These are phyloP conservation scores for Euphorbia schlechtendalii DNA, from an alignment of 441 rosid species.

Conservation along the genomic window DNA sequence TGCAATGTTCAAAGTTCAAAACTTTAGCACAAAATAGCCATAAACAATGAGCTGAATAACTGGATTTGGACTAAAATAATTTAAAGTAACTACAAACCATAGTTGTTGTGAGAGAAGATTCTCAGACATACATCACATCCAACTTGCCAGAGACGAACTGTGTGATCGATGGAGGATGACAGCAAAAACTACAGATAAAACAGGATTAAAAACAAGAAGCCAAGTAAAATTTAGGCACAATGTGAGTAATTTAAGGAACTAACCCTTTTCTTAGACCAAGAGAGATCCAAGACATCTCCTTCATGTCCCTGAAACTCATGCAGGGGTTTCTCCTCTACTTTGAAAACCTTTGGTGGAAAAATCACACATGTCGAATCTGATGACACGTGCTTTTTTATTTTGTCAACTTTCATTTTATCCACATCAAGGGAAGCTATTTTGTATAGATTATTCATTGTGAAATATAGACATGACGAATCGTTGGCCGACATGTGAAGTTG, in stretches of 20 bases:
- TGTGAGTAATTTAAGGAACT: constrained; percentile 16
- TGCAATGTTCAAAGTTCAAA: constrained; percentile 30
- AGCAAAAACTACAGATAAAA: constrained; percentile 32
- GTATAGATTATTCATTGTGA: constrained; percentile 57
- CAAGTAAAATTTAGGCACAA: background rate
- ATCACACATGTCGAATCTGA: constrained; percentile 65
- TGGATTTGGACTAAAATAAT: background rate
- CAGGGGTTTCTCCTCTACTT: constrained; percentile 65
- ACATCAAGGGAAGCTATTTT: constrained; percentile 38
- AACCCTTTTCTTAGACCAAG: constrained; percentile 85
- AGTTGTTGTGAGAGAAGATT: constrained; percentile 55
- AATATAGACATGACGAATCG: constrained; percentile 59
- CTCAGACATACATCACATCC: constrained; percentile 45
- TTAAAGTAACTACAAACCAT: constrained; percentile 35
- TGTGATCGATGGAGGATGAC: constrained; percentile 54
- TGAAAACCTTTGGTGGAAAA: constrained; percentile 71
- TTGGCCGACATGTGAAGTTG: constrained; percentile 40
- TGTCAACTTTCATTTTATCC: constrained; percentile 41
- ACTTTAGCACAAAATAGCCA: background rate
- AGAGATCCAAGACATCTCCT: constrained; percentile 70
- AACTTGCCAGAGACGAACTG: constrained; percentile 65
- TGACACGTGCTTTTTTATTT: constrained; percentile 40
- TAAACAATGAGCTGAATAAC: constrained; percentile 6
- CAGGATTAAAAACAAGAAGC: constrained; percentile 5
- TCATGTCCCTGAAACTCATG: constrained; percentile 74